A percentile compares a stretch with the other conserved stretches of the same genome.
phyloP scores from a whole-genome alignment of 2,329 filamentous ascomycete species.

The Sclerotinia nivalis region DNA sequence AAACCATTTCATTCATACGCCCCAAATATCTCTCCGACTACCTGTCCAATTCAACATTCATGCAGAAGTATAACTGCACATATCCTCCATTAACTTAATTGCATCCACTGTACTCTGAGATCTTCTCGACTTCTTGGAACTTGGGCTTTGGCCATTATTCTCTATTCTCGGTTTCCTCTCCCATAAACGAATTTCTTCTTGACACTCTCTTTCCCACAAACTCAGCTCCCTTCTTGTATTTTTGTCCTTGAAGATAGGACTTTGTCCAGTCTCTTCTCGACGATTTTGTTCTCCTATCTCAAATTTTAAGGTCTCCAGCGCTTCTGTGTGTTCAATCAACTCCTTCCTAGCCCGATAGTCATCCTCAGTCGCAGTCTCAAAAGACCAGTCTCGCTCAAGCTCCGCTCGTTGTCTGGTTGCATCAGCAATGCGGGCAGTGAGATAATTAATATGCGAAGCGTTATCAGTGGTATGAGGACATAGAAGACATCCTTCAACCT shows the following conservation, averaged over 20 bases:
- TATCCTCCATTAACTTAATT: not conserved
- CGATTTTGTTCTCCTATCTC: not conserved
- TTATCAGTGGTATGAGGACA: slow-evolving; percentile 8
- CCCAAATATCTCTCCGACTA: not conserved
- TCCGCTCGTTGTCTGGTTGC: not conserved
- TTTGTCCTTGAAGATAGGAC: slow-evolving; percentile 7
- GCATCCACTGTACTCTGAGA: not conserved
- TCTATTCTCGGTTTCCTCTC: not conserved
- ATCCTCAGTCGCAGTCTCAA: not conserved
- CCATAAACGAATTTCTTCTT: slow-evolving; percentile 11
- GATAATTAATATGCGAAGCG: slow-evolving; percentile 14
- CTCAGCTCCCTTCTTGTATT: slow-evolving; percentile 9
- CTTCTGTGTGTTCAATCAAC: not conserved
- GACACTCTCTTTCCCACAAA: not conserved
- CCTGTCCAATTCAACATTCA: not conserved
- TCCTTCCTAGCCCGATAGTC: not conserved
- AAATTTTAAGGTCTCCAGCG: not conserved
- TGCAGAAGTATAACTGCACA: not conserved
- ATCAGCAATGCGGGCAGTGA: slow-evolving; percentile 8
- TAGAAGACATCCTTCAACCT: not conserved
- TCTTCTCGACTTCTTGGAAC: too few relatives aligned
- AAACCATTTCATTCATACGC: not conserved
- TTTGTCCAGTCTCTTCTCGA: not conserved
- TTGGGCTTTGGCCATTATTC: not conserved
- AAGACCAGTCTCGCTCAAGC: slow-evolving; percentile 1